Percentiles rank a stretch among this genome's conserved stretches.
phyloP scores from a whole-genome alignment of 2,329 filamentous ascomycete species.

The Emergomyces orientalis region DNA sequence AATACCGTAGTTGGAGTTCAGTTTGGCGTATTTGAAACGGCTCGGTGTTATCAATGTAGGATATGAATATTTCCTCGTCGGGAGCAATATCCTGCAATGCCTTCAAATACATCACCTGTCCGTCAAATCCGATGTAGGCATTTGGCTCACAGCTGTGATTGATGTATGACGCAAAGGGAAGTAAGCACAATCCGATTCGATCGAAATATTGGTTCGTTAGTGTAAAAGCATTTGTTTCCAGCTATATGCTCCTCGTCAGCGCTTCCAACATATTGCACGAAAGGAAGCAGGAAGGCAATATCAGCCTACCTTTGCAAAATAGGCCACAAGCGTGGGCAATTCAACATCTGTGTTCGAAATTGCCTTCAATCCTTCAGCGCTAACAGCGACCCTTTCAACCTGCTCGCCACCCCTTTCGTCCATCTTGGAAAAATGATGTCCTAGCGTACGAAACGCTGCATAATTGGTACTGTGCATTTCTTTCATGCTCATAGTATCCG shows the following conservation, averaged over 20 bases:
- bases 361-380: constrained; percentile 43
- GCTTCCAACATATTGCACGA: background rate
- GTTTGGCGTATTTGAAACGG: constrained; percentile 42
- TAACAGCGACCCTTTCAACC: constrained; percentile 41
- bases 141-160: constrained; percentile 58
- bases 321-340: constrained; percentile 34
- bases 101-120: constrained; percentile 42
- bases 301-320: constrained; percentile 39
- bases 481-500: constrained; percentile 27
- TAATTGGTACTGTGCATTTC: constrained; percentile 33
- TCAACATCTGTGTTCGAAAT: constrained; percentile 39
- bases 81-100: constrained; percentile 45
- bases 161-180: constrained; percentile 45
- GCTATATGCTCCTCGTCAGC: constrained; percentile 24
- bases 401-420: constrained; percentile 30
- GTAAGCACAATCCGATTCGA: constrained; percentile 50
- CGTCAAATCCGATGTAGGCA: constrained; percentile 49
- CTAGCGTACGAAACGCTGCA: constrained; percentile 36
- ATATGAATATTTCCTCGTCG: constrained; percentile 51
- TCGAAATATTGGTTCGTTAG: constrained; percentile 48
- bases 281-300: background rate
- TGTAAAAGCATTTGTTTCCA: constrained; percentile 51
- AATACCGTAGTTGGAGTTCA: constrained; percentile 47
- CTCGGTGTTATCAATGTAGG: constrained; percentile 51
- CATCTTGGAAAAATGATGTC: constrained; percentile 44